Conservation (phyloP, 148 eudicot genomes). For the Chenopodium berlandieri region DNA sequence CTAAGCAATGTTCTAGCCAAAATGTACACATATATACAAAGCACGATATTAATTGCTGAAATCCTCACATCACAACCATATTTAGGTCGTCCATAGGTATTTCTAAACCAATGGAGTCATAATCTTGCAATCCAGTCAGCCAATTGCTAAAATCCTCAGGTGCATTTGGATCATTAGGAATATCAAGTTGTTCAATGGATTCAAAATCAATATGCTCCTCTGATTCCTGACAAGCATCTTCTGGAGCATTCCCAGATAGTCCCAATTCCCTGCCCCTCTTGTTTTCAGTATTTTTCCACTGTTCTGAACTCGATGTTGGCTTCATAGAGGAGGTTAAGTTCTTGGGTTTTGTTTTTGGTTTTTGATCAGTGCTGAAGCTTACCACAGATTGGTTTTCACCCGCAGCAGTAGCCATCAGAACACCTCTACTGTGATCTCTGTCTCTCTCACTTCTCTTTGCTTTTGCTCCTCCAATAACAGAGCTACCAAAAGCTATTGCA, state of each 20-base stretch:
- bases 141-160: constrained; percentile 37
- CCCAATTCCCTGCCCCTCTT: constrained; percentile 6
- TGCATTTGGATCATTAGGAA: constrained; percentile 26
- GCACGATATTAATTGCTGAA: not conserved
- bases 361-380: constrained; percentile 27
- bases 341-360: constrained; percentile 29
- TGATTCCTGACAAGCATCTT: constrained; percentile 24
- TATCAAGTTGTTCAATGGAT: constrained; percentile 38
- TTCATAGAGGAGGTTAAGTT: constrained; percentile 16
- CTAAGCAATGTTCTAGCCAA: constrained; percentile 10
- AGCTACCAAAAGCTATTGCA: constrained; percentile 19
- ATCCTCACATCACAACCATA: constrained; percentile 24
- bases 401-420: constrained; percentile 12
- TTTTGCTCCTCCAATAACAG: constrained; percentile 20
- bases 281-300: constrained; percentile 22
- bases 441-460: constrained; percentile 40
- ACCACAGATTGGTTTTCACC: constrained; percentile 20
- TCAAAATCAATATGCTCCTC: constrained; percentile 47
- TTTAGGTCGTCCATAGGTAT: constrained; percentile 59
- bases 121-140: constrained; percentile 49
- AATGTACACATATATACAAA: constrained; percentile 21
- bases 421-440: constrained; percentile 25
- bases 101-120: constrained; percentile 44
- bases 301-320: constrained; percentile 17
- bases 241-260: constrained; percentile 20